Percentiles rank a stretch among this genome's conserved stretches.
Conservation (phyloP, 352 stramenopile species). For the Phytophthora aleatoria region DNA sequence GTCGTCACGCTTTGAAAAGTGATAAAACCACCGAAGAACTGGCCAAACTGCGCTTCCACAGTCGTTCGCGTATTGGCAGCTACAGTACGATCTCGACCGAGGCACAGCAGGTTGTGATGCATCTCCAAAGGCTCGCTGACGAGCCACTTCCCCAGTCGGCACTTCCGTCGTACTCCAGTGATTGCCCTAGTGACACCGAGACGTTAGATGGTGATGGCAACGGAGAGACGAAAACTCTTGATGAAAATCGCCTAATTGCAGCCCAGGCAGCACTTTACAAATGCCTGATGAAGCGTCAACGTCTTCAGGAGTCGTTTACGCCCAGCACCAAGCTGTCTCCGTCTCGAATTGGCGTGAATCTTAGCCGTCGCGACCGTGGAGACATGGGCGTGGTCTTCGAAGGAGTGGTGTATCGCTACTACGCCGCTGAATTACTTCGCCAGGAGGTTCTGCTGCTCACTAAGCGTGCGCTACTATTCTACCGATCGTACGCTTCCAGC, state of each 20-base stretch:
- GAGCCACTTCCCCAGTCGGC: constrained; percentile 15
- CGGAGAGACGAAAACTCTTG: constrained; percentile 21
- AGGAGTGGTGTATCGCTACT: constrained; percentile 78
- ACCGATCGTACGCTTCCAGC: constrained; percentile 63
- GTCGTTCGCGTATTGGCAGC: constrained; percentile 68
- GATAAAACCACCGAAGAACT: constrained; percentile 28
- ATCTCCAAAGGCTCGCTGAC: constrained; percentile 36
- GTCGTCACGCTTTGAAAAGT: constrained; percentile 24
- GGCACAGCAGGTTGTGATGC: constrained; percentile 43
- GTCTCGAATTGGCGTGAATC: constrained; percentile 65
- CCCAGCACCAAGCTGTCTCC: constrained; percentile 50
- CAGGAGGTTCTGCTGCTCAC: constrained; percentile 84
- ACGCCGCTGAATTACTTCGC: constrained; percentile 55
- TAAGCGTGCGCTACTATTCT: constrained; percentile 58
- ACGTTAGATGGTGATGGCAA: constrained; percentile 15
- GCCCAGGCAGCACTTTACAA: constrained; percentile 69
- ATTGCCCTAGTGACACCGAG: constrained; percentile 30
- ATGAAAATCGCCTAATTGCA: constrained; percentile 29
- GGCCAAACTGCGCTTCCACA: constrained; percentile 62
- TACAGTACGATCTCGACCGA: constrained; percentile 78
- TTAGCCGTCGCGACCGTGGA: constrained; percentile 63
- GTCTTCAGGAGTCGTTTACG: constrained; percentile 51
- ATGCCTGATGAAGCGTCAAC: constrained; percentile 51
- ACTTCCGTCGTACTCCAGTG: constrained; percentile 26
- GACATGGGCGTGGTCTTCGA: constrained; percentile 62